phyloP scores from a whole-genome alignment of 2,329 filamentous ascomycete species.

The Verticillium dahliae region DNA sequence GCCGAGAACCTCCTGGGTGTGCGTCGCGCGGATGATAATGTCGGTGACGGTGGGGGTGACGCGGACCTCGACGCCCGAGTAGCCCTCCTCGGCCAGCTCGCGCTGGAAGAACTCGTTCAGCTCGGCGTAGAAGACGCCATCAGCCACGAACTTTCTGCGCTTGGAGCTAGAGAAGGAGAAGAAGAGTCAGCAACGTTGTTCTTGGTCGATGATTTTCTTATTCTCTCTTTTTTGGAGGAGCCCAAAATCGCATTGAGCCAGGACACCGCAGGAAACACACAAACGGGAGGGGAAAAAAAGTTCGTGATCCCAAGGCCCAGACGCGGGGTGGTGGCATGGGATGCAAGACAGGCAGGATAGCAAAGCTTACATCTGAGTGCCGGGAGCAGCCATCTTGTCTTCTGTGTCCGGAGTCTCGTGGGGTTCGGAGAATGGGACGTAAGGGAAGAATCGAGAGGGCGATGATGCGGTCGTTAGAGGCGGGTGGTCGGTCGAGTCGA shows the following conservation, averaged over 20 bases:
- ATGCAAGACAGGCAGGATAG: slow-evolving; percentile 2
- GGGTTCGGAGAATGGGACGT: slow-evolving; percentile 17
- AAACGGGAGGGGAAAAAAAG: neutral
- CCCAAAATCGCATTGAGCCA: neutral
- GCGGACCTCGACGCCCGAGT: slow-evolving; percentile 99
- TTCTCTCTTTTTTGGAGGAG: neutral
- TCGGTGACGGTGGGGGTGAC: slow-evolving; percentile 99
- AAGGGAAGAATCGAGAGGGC: slow-evolving; percentile 27
- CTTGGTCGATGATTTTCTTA: neutral
- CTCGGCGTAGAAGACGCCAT: slow-evolving; percentile 99
- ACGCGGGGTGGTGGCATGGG: neutral
- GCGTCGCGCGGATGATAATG: slow-evolving; percentile 99
- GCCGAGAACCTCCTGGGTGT: slow-evolving; percentile 99
- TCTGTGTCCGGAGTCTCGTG: slow-evolving; percentile 15
- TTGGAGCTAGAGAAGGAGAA: slow-evolving; percentile 58
- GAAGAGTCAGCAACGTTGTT: slow-evolving; percentile 6
- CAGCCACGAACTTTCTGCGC: slow-evolving; percentile 90
- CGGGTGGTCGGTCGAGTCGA: slow-evolving; percentile 6
- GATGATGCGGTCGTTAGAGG: slow-evolving; percentile 25
- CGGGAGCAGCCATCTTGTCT: slow-evolving; percentile 54
- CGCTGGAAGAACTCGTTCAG: slow-evolving; percentile 99
- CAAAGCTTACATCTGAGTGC: slow-evolving; percentile 54
- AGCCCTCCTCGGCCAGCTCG: slow-evolving; percentile 99
- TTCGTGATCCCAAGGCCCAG: neutral
- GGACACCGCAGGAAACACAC: neutral